Base-by-base conservation (phyloP, 805 yeast genomes). In the Dipodascus albidus region DNA sequence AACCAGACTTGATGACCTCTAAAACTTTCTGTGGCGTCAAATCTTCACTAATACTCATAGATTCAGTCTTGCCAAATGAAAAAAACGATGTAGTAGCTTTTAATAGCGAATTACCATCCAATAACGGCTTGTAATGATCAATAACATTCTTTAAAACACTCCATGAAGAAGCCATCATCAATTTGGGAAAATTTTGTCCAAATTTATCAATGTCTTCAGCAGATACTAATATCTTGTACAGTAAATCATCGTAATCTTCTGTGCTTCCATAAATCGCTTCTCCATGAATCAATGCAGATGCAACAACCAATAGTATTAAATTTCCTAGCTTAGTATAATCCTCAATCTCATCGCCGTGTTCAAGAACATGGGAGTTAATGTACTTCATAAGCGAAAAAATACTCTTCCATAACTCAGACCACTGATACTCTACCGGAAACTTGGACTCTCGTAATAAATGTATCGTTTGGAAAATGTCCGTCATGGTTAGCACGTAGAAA, bases 321-420 rank as follows among this genome's bases (percentile, higher is more conserved):
- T 54, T 58, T 27, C 55, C 54, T 2, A 58, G 50, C 20, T 55
- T 57, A 1, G 50, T 9, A 17, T 21, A 1, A 60, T 54, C 47
- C 23, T 48, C 33, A 47, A 31, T 15, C 47, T n/a, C 23, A 53
- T 20, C 48, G 49, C 50, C 8, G 33, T 47, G 2, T 49, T 58
- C 57, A 1, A 58, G 59, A n/a, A n/a, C n/a, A 50, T 60, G 62
- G 8, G 57, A 53, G 31, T 57, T 52, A 23, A 65, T 47, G 49
- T 64, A 65, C 49, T 62, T 60, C 8, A 66, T 50, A 4, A 70
- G 48, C 11, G 65, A 59, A 20, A 65, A 52, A 15, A 69, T 48
- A 1, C 72, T 61, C 49, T 58, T 60, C 71, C 73, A 70, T 35
- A 72, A 58, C 50, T 68, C 71, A 8, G 60, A 53, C 75, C 75